Base-by-base conservation (phyloP, 306 rosid genomes). In the Medicago arabica region DNA sequence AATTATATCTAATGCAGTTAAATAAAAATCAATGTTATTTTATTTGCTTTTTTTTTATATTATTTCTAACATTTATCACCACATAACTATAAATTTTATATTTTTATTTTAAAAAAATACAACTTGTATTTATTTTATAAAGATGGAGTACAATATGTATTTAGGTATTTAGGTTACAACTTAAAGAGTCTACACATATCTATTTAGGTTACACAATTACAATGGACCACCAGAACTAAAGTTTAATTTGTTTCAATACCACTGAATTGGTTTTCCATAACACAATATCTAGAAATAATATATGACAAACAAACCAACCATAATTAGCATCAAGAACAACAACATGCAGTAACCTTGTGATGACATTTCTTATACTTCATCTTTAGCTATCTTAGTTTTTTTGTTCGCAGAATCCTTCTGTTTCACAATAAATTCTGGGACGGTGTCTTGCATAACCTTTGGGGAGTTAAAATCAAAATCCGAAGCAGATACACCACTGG, bases 401-500 rank as follows among this genome's bases (percentile, higher is more conserved):
- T 88, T 89, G 77, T 12, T 84, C 69, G 79, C 44, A 58, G 88
- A 66, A 59, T 65, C 82, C 87, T 74, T 86, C 81, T 63, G 83
- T 70, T 38, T 82, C 75, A 31, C 79, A 28, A 74, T 59, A 57
- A 28, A 49, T 80, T 77, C 89, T 8, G 97, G 97, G 49, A 90
- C 18, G 21, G 97, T 95, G 67, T 90, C 96, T 44, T 89, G 89
- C 97, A 95, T 87, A 3, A 92, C 50, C 87, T 86, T 95, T 15
- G 98, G 98, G 47, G 71, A 43, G 5, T 85, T 64, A 66, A 96
- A 96, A 85, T 80, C 87, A 13, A 95, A 95, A n/a, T n/a, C n/a
- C n/a, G n/a, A n/a, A n/a, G n/a, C n/a, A n/a, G n/a, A n/a, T n/a
- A n/a, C n/a, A n/a, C n/a, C n/a, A n/a, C n/a, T n/a, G n/a, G n/a